Evolutionary conservation across 192 early-diverging fungal species (phyloP), one percentile per base, ranked within the genome.

Genomic region (Backusella sp.): DNA sequence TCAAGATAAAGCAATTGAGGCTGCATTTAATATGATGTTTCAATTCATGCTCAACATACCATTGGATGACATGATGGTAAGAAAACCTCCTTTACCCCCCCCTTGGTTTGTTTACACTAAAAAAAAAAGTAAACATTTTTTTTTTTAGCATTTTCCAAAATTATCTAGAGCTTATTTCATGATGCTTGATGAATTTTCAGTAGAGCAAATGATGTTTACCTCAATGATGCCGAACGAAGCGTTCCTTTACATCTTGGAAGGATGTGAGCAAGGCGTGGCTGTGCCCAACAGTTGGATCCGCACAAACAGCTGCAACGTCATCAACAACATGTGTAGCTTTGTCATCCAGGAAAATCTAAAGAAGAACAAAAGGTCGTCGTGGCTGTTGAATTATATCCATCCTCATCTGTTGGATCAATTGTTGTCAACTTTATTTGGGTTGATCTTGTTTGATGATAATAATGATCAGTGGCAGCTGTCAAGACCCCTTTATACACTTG

Each of bases 381-480:
- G 86, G 81, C 68, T 94, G 6, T 72, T 92, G 0, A 75, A 80
- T 42, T 89, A 85, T 52, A 66, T 91, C 44, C 77, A 79, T 42
- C 84, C 88, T 15, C 87, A 93, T 32, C 79, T 94, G 9, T 78
- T 93, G 41, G 84, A 84, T 59, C 91, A 86, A 42, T 73, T 94
- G 71, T 84, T 95, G 59, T 72, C 82, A 21, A 82, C 90, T 0
- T 75, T 94, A 71, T 88, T 97, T 72, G 90, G 94, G 52, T 86
- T 88, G 17, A 86, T 95, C 30, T 74, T 95, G 41, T 93, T 96
- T 75, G 95, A 96, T 73, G 94, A 96, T 74, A 79, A 88, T 8
- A 84, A 88, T 39, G 95, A 93, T 73, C 90, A 95, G 77, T 97
- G 95, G 95, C 89, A 90, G 53, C 82, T 96, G 66, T 91, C 92